Evolutionary conservation across 139 green algal species (phyloP).

Genomic region (Pleodorina starrii): DNA sequence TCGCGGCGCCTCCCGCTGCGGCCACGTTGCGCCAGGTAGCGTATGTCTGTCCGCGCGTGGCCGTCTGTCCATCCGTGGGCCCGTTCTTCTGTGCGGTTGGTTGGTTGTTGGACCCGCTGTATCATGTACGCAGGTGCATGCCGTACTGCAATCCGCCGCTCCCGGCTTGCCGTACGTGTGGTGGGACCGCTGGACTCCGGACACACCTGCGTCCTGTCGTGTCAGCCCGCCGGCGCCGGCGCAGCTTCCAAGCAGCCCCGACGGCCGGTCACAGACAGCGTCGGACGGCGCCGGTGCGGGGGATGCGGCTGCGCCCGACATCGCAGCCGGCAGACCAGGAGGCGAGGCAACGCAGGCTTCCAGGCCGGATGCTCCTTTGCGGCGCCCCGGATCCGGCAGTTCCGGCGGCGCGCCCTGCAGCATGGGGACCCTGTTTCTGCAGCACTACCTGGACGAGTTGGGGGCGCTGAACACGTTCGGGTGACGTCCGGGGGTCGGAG

Average conservation of each 20-base stretch:
- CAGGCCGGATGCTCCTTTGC: too few relatives aligned
- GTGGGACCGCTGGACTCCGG: slow-evolving; percentile 51
- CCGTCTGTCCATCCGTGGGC: too few relatives aligned
- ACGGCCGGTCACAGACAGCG: too few relatives aligned
- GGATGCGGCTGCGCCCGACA: too few relatives aligned
- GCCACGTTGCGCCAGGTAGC: slow-evolving; percentile 17
- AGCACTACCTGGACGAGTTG: slow-evolving; percentile 52
- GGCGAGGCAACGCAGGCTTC: too few relatives aligned
- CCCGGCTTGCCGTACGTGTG: slow-evolving; percentile 21
- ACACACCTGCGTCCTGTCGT: slow-evolving; percentile 34
- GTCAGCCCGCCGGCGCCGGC: background rate
- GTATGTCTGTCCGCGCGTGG: too few relatives aligned
- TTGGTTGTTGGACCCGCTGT: too few relatives aligned
- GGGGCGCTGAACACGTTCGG: slow-evolving; percentile 49
- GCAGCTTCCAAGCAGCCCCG: too few relatives aligned
- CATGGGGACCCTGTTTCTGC: slow-evolving; percentile 56
- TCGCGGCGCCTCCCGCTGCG: background rate
- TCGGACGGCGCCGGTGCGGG: too few relatives aligned
- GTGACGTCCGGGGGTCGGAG: background rate
- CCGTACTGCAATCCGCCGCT: background rate
- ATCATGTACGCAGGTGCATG: slow-evolving; percentile 8
- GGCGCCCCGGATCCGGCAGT: too few relatives aligned
- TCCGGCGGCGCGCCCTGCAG: slow-evolving; percentile 22
- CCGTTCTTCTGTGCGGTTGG: too few relatives aligned
- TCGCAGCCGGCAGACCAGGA: too few relatives aligned